Percentiles rank a stretch among this genome's conserved stretches.
Evolutionary conservation across 2,329 filamentous ascomycete species (phyloP).

Genomic region (Microcera coccophila): DNA sequence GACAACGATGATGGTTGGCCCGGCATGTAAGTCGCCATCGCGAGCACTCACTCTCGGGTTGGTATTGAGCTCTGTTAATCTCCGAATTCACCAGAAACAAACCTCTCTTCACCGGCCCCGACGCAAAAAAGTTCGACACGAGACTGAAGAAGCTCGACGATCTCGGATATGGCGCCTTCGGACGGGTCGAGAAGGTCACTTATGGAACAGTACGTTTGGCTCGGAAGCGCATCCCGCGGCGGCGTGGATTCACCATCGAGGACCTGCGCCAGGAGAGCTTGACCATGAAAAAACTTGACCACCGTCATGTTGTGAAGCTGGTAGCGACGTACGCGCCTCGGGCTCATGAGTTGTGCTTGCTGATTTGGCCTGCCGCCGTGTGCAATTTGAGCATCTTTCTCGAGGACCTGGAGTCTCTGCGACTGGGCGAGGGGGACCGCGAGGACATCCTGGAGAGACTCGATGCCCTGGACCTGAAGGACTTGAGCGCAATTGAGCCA

Average conservation of each 20-base stretch:
- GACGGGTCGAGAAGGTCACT: conserved; percentile 42
- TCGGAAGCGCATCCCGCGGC: conserved; percentile 40
- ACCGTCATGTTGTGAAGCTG: conserved; percentile 46
- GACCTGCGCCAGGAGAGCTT: conserved; percentile 43
- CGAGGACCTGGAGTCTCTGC: conserved; percentile 41
- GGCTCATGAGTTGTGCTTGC: conserved; percentile 40
- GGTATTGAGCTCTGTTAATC: conserved; percentile 4
- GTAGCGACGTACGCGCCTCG: conserved; percentile 44
- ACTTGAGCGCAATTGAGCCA: conserved; percentile 35
- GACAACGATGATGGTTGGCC: conserved; percentile 33
- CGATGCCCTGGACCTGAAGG: conserved; percentile 35
- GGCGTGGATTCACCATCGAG: conserved; percentile 37
- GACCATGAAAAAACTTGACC: conserved; percentile 45
- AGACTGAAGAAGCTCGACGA: conserved; percentile 31
- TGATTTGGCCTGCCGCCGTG: conserved; percentile 46
- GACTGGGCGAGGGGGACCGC: conserved; percentile 36
- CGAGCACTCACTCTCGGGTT: background rate
- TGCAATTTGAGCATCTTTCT: conserved; percentile 43
- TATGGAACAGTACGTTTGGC: conserved; percentile 42
- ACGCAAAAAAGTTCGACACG: conserved; percentile 34
- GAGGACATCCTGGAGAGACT: conserved; percentile 40
- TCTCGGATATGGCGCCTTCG: conserved; percentile 43
- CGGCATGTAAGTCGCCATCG: conserved; percentile 26
- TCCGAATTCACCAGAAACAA: conserved; percentile 24
- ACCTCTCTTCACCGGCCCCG: conserved; percentile 27